Evolutionary conservation across 2,329 filamentous ascomycete genomes (phyloP).

Genomic region (Xylaria sp.): DNA sequence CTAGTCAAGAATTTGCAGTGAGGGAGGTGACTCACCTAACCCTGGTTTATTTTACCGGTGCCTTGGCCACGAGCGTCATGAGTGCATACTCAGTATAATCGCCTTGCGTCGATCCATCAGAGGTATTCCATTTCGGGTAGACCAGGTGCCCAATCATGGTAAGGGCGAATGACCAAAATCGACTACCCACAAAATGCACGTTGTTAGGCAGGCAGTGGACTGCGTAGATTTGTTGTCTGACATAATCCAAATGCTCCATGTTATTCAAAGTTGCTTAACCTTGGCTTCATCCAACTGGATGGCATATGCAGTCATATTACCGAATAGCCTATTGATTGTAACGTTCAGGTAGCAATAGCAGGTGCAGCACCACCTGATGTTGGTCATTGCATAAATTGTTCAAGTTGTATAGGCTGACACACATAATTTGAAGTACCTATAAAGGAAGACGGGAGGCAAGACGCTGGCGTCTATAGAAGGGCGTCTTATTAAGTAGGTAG

Average conservation of each 20-base stretch:
- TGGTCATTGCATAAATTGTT: neutral
- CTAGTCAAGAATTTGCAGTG: neutral
- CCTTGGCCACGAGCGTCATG: neutral
- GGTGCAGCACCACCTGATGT: neutral
- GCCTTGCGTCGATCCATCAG: neutral
- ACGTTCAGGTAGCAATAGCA: neutral
- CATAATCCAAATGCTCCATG: conserved; percentile 23
- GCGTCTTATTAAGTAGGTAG: too few species aligned
- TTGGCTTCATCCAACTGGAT: neutral
- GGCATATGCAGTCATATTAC: conserved; percentile 7
- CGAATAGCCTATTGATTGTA: conserved; percentile 21
- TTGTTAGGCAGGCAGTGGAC: neutral
- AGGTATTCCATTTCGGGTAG: neutral
- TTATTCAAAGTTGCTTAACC: neutral
- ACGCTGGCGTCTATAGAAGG: neutral
- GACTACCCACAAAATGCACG: neutral
- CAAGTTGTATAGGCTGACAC: neutral
- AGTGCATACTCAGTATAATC: neutral
- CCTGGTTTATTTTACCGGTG: neutral
- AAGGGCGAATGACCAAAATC: conserved; percentile 1
- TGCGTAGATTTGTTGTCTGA: conserved; percentile 19
- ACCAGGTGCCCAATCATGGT: too few species aligned
- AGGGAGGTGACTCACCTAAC: neutral
- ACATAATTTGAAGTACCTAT: neutral
- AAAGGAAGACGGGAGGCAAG: neutral